phyloP scores from a whole-genome alignment of 1,284 basidiomycete genomes.

The Paramarasmius palmivorus region DNA sequence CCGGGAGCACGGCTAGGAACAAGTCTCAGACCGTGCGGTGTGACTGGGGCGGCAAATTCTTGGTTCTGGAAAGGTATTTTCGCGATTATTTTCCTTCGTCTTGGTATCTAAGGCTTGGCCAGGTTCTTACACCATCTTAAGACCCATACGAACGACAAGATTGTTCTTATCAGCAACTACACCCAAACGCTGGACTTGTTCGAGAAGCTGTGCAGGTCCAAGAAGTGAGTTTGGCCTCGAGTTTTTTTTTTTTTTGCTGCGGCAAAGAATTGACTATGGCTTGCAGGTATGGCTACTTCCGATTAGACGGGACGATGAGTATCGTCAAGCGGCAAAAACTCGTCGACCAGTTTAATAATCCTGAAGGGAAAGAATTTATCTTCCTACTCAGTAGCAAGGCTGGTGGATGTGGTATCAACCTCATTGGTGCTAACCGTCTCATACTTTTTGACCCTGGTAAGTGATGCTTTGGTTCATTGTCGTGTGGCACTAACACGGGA shows the following conservation, averaged over 20 bases:
- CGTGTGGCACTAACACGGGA: not conserved
- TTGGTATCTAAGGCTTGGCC: slow-evolving; percentile 2
- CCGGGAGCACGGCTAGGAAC: slow-evolving; percentile 41
- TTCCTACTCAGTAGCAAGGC: slow-evolving; percentile 97
- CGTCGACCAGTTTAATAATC: slow-evolving; percentile 97
- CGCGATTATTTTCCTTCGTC: not conserved
- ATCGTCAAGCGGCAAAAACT: slow-evolving; percentile 96
- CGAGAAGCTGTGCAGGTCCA: slow-evolving; percentile 81
- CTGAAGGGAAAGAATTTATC: slow-evolving; percentile 91
- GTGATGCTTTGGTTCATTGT: slow-evolving; percentile 17
- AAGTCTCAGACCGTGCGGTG: slow-evolving; percentile 65
- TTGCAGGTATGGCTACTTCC: slow-evolving; percentile 86
- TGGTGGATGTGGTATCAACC: slow-evolving; percentile 97
- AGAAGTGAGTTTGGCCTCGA: slow-evolving; percentile 59
- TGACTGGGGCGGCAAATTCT: slow-evolving; percentile 90
- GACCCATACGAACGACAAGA: slow-evolving; percentile 91
- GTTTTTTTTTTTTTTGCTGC: not conserved
- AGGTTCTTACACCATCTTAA: slow-evolving; percentile 87
- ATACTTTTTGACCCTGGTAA: slow-evolving; percentile 95
- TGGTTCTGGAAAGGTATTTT: slow-evolving; percentile 86
- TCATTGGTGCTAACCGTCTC: slow-evolving; percentile 95
- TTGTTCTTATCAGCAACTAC: slow-evolving; percentile 98
- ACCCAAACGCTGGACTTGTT: slow-evolving; percentile 97
- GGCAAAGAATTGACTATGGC: not conserved
- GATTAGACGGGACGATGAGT: slow-evolving; percentile 92